Base-by-base conservation (phyloP, 495 filamentous ascomycete genomes). In the Podospora sp. region DNA sequence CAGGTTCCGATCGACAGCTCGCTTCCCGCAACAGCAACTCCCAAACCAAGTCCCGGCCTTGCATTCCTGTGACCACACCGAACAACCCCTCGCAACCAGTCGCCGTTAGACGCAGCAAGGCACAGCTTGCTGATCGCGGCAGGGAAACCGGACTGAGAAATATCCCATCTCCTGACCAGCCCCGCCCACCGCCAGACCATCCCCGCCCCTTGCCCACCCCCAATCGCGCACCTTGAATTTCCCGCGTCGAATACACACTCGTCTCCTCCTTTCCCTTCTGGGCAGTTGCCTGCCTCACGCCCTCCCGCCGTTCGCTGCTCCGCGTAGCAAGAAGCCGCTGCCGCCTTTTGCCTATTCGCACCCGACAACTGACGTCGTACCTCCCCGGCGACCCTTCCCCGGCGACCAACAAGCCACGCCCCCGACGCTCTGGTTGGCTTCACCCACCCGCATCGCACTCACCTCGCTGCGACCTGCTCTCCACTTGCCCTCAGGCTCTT, bases 81-180 rank as follows among this genome's bases (percentile, higher is more conserved):
- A 60, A 20, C 33, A 27, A 20, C 62, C 51, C 72, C 65, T 69
- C 65, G 65, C 65, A 67, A 50, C 70, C 70, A 72, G 62, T 69
- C 66, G 50, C 46, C 36, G 46, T 22, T 57, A 40, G 59, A 51
- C 22, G 27, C 60, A 55, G 59, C 70, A 71, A 73, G 74, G 74
- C 69, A 73, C 67, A 68, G 65, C 60, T 71, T 68, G 72, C 74
- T 75, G 74, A 75, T 75, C 74, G 73, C 71, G 71, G 74, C 68
- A 72, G 69, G 60, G 66, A 76, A 75, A 71, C 71, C 67, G 71
- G 69, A 62, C 70, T 60, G 59, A 51, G 63, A 65, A 29, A 18
- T 46, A 46, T 46, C 2, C 40, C 40, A 46, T 61, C 69, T 70
- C 69, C 70, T 71, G 70, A 71, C 67, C 73, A 68, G 60, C 68